Conservation (phyloP, 345 rosid species). For the Moricandia arvensis region DNA sequence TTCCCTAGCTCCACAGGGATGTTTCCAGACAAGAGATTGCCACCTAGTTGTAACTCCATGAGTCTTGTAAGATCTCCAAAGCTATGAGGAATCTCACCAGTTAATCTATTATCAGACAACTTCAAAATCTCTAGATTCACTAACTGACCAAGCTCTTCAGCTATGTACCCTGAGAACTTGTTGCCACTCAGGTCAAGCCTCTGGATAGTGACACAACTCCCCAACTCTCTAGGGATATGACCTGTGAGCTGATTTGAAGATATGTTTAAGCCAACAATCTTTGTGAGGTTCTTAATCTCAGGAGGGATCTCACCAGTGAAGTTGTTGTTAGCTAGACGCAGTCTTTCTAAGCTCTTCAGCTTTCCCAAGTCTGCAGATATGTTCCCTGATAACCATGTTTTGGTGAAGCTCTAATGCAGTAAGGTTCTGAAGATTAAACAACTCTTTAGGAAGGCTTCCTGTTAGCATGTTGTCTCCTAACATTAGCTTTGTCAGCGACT, state of each 20-base stretch:
- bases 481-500: conserved; percentile 64
- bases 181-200: conserved; percentile 88
- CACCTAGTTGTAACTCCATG: conserved; percentile 86
- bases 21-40: conserved; percentile 59
- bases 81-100: conserved; percentile 56
- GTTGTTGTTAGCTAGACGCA: conserved; percentile 62
- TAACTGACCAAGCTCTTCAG: conserved; percentile 64
- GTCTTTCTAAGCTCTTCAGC: conserved; percentile 63
- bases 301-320: conserved; percentile 56
- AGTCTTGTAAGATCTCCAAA: conserved; percentile 61
- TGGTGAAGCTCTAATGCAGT: conserved; percentile 71
- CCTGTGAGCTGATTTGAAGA: conserved; percentile 75
- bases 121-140: conserved; percentile 70
- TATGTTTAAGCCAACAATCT: conserved; percentile 68
- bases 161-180: conserved; percentile 51
- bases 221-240: conserved; percentile 58
- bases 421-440: conserved; percentile 64
- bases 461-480: conserved; percentile 67
- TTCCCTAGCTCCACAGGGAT: conserved; percentile 64
- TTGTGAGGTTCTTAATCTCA: conserved; percentile 59
- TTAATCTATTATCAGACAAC: conserved; percentile 67
- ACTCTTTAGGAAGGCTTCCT: conserved; percentile 62
- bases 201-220: conserved; percentile 65
- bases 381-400: conserved; percentile 63
- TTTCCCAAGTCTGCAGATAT: conserved; percentile 58